Conservation (phyloP, 1,139 yeast genomes). For the Saccharomycopsis hybrid region DNA sequence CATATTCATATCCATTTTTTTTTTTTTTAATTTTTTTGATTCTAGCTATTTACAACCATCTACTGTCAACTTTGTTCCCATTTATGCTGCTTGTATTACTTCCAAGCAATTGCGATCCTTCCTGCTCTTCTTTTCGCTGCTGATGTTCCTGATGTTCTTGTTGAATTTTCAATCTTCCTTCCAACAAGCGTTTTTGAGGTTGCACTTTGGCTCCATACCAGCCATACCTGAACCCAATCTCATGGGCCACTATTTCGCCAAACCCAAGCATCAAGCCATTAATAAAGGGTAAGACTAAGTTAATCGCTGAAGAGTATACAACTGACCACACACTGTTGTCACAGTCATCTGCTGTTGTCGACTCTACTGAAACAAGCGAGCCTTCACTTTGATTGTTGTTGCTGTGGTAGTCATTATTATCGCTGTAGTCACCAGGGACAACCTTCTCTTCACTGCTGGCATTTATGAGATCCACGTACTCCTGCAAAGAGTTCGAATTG, state of each 20-base stretch:
- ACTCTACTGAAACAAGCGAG: neutral
- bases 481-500: conserved; percentile 3
- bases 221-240: conserved; percentile 72
- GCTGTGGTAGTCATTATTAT: neutral
- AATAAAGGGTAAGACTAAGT: conserved; percentile 76
- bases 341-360: neutral
- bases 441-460: neutral
- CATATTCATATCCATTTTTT: too few relatives aligned
- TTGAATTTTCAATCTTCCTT: conserved; percentile 3
- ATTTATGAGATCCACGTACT: conserved; percentile 6
- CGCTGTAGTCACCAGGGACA: too few relatives aligned
- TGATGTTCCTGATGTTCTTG: too few relatives aligned
- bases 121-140: too few relatives aligned
- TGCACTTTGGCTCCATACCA: conserved; percentile 63
- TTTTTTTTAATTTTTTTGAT: too few relatives aligned
- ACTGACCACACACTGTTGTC: conserved; percentile 8
- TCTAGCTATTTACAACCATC: too few relatives aligned
- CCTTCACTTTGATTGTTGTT: neutral
- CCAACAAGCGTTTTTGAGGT: conserved; percentile 32
- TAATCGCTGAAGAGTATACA: conserved; percentile 53
- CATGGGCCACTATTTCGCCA: conserved; percentile 94
- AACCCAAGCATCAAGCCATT: conserved; percentile 96
- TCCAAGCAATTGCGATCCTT: too few relatives aligned
- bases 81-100: too few relatives aligned
- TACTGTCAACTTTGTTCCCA: too few relatives aligned